Conservation (phyloP, 495 filamentous ascomycete species). For the Tuber calosporum region DNA sequence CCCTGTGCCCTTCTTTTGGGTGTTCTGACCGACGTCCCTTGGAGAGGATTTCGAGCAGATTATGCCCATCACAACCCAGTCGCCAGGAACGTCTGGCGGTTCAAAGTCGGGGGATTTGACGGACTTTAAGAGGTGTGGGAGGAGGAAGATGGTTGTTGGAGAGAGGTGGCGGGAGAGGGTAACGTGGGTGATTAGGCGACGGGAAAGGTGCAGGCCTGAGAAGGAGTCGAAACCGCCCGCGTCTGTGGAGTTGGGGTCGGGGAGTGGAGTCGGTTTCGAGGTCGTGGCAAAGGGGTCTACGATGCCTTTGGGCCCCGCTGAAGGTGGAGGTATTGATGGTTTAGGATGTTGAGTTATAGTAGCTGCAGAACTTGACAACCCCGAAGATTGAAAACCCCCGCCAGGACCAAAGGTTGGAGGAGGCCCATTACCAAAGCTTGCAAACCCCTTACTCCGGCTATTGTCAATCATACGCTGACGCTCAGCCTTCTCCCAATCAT, state of each 20-base stretch:
- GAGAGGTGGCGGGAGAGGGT: conserved; percentile 66
- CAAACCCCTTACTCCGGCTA: conserved; percentile 63
- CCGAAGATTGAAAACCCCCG: neutral
- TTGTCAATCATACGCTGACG: conserved; percentile 51
- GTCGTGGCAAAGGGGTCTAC: conserved; percentile 25
- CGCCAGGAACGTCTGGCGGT: conserved; percentile 73
- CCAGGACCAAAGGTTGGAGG: conserved; percentile 9
- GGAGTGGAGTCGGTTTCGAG: conserved; percentile 29
- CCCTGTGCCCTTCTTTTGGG: conserved; percentile 49
- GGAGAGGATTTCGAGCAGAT: conserved; percentile 81
- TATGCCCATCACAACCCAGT: conserved; percentile 80
- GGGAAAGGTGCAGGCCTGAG: conserved; percentile 75
- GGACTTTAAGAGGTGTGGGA: conserved; percentile 73
- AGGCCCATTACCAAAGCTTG: conserved; percentile 33
- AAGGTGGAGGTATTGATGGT: conserved; percentile 7
- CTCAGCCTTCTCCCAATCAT: conserved; percentile 54
- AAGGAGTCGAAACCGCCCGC: conserved; percentile 67
- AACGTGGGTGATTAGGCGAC: conserved; percentile 75
- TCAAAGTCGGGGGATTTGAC: conserved; percentile 80
- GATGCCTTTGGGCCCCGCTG: conserved; percentile 24
- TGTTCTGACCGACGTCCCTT: conserved; percentile 54
- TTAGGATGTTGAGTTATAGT: neutral
- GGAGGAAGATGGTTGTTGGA: conserved; percentile 65
- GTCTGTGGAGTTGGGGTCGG: conserved; percentile 44
- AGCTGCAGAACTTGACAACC: neutral